Percentiles rank a stretch among this genome's conserved stretches.
Conservation (phyloP, 164 flowering plant species). For the Nymphaea colorata region DNA sequence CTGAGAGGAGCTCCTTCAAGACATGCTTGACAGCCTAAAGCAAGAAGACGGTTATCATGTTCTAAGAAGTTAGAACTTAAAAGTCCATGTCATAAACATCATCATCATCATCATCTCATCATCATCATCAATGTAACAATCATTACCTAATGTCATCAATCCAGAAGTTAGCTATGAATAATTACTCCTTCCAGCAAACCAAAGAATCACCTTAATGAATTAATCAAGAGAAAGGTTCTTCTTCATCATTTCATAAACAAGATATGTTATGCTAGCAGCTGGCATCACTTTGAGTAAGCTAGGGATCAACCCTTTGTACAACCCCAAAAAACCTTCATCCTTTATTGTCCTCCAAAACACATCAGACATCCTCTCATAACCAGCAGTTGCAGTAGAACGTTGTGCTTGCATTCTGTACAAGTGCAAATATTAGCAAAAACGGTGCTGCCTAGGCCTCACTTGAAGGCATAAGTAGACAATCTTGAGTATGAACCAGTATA, state of each 20-base stretch:
- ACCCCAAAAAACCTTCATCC: slow-evolving; percentile 65
- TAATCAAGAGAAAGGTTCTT: slow-evolving; percentile 61
- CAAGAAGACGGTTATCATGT: neutral
- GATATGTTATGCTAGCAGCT: slow-evolving; percentile 85
- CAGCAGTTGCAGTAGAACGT: slow-evolving; percentile 16
- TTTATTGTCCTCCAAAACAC: slow-evolving; percentile 59
- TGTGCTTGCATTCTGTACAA: slow-evolving; percentile 85
- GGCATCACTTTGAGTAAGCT: slow-evolving; percentile 91
- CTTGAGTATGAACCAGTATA: neutral
- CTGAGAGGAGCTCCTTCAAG: too few relatives aligned
- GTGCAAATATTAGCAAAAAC: neutral
- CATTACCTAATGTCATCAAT: neutral
- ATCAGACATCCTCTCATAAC: slow-evolving; percentile 72
- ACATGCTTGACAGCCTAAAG: neutral
- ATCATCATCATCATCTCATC: neutral
- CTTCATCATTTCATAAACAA: slow-evolving; percentile 87
- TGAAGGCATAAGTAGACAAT: too few relatives aligned
- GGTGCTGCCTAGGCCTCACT: too few relatives aligned
- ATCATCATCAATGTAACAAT: neutral
- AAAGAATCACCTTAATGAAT: neutral
- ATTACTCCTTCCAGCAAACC: neutral
- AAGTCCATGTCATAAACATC: neutral
- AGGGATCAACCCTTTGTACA: slow-evolving; percentile 89
- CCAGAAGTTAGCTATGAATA: neutral
- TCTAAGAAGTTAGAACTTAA: neutral